Evolutionary conservation across 306 rosid species (phyloP).

Genomic region (Oxytropis ochrocephala): DNA sequence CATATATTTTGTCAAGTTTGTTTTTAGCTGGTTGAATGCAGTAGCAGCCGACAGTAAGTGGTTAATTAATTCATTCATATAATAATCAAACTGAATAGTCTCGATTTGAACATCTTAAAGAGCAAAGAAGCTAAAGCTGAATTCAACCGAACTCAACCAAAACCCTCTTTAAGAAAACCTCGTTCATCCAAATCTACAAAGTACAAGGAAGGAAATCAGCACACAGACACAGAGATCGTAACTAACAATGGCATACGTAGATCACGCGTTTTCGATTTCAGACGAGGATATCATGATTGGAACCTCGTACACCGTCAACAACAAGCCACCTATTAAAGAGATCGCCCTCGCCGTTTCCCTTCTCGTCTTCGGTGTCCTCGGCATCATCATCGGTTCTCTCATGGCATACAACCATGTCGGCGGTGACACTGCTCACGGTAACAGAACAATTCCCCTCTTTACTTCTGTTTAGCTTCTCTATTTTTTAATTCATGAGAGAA

Average conservation of each 20-base stretch:
- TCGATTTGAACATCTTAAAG: not conserved
- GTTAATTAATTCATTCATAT: not conserved
- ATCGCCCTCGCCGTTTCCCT: constrained; percentile 90
- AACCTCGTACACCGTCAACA: constrained; percentile 67
- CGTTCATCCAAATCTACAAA: not conserved
- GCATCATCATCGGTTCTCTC: constrained; percentile 64
- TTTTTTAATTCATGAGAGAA: not conserved
- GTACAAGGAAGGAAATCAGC: not conserved
- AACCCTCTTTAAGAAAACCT: not conserved
- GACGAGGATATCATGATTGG: constrained; percentile 95
- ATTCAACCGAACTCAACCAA: not conserved
- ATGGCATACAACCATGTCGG: constrained; percentile 87
- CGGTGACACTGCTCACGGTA: constrained; percentile 96
- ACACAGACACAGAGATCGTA: not conserved
- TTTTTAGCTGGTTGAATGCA: not conserved
- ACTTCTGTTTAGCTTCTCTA: not conserved
- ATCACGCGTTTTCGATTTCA: constrained; percentile 90
- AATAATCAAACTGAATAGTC: not conserved
- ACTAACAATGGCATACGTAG: constrained; percentile 70
- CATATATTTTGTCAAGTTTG: not conserved
- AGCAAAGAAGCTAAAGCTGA: constrained; percentile 19
- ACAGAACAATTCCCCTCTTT: not conserved
- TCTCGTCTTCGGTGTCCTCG: constrained; percentile 72
- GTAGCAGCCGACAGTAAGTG: not conserved
- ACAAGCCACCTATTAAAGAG: constrained; percentile 85